Evolutionary conservation across 1,284 basidiomycete species (phyloP), one percentile per base, ranked within the genome.

Genomic region (Xerocomus alliaceus): DNA sequence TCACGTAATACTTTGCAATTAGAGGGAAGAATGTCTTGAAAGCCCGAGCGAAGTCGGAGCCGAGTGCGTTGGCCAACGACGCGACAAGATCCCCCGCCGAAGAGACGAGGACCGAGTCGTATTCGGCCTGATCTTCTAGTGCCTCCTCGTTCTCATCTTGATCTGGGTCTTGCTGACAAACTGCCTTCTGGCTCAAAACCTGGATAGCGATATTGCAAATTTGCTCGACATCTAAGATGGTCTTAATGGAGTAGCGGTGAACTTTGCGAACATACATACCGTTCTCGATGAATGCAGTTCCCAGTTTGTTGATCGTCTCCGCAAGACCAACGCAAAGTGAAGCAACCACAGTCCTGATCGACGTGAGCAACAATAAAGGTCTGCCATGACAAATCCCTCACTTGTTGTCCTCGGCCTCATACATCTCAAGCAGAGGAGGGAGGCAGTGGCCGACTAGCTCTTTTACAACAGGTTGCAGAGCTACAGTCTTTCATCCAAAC

Each of bases 401-500:
- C 96, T 97, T 96, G 83, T 98, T 96, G 73, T 99, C 97, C 79
- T 99, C 97, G 12, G 90, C 89, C 75, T 93, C 90, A 81, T 94
- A 98, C 84, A 95, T 90, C 63, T 95, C 93, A 67, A 98, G 78
- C 46, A 99, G 84, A 48, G 88, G 84, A 12, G 86, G 87, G 49
- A 98, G 78, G 55, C 91, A 86, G 67, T 92, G 89, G 31, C 86
- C 84, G 62, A 95, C 88, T 48, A 99, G 85, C 70, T 95, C 89
- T 73, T 88, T 89, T 64, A 98, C 94, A 61, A 89, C 89, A 42
- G 82, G 79, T 67, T 92, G 87, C 61, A 98, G 80, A 46, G 91
- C 88, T 41, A 61, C 62, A 10, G 63, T 60, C 76, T 77, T 58
- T 42, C n/a, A 32, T n/a, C 8, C 46, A 50, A 34, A 24, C 9